A percentile compares a stretch with the other conserved stretches of the same genome.
phyloP scores from a whole-genome alignment of 768 basidiomycete genomes.

The Serendipita sp. region DNA sequence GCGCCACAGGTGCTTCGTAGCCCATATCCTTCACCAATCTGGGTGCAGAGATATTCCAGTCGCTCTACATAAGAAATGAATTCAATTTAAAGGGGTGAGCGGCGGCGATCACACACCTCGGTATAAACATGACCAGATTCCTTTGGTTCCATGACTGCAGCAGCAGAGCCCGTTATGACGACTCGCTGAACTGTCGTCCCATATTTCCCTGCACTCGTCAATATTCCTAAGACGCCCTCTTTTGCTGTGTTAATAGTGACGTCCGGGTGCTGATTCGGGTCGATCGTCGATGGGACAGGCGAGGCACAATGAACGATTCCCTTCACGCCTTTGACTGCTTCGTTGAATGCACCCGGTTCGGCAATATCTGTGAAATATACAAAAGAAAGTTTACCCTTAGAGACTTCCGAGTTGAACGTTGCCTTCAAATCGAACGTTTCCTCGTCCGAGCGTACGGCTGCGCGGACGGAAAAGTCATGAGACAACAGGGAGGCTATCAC shows the following conservation, averaged over 20 bases:
- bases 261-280: slow-evolving; percentile 6
- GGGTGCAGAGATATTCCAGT: slow-evolving; percentile 5
- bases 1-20: neutral
- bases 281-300: slow-evolving; percentile 6
- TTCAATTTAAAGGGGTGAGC: neutral
- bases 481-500: neutral
- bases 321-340: slow-evolving; percentile 13
- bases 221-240: slow-evolving; percentile 21
- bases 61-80: neutral
- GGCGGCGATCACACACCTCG: slow-evolving; percentile 13
- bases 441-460: neutral
- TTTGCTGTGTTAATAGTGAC: slow-evolving; percentile 23
- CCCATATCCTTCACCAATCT: neutral
- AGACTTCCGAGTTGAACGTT: neutral
- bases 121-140: slow-evolving; percentile 12
- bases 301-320: slow-evolving; percentile 14
- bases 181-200: slow-evolving; percentile 19
- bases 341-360: slow-evolving; percentile 9
- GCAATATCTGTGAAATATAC: neutral
- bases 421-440: neutral
- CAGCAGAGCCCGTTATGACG: slow-evolving; percentile 23
- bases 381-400: neutral
- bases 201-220: slow-evolving; percentile 19
- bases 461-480: neutral
- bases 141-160: slow-evolving; percentile 18